Evolutionary conservation across 331 rosid genomes (phyloP).

Genomic region (Rosa hybrid): DNA sequence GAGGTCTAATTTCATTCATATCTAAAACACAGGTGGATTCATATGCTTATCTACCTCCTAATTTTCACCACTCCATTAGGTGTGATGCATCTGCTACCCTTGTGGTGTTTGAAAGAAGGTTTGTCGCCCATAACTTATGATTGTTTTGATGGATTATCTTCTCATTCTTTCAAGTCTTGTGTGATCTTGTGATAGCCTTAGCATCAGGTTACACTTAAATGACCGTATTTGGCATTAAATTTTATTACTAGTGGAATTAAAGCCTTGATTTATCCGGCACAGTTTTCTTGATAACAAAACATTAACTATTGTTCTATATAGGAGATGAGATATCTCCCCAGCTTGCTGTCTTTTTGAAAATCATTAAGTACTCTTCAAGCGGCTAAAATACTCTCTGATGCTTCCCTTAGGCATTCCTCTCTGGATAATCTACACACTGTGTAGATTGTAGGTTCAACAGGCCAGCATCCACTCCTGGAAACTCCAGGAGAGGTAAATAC

Average conservation of each 20-base stretch:
- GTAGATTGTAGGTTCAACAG: constrained; percentile 62
- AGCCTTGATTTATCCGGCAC: constrained; percentile 20
- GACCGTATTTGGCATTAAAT: background rate
- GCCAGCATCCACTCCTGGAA: constrained; percentile 82
- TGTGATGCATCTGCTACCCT: constrained; percentile 62
- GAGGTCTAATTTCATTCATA: constrained; percentile 21
- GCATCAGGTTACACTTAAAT: constrained; percentile 13
- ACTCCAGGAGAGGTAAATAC: constrained; percentile 86
- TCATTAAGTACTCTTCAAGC: constrained; percentile 22
- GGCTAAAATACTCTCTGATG: constrained; percentile 21
- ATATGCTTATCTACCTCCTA: constrained; percentile 82
- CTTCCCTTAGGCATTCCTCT: constrained; percentile 46
- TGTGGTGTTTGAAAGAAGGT: constrained; percentile 91
- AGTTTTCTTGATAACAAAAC: constrained; percentile 12
- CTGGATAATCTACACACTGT: constrained; percentile 49
- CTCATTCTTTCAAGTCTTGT: background rate
- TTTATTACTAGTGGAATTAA: constrained; percentile 18
- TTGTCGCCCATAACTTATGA: constrained; percentile 22
- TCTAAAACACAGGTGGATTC: constrained; percentile 69
- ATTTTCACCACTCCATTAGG: constrained; percentile 59
- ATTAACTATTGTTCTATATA: background rate
- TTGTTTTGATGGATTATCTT: constrained; percentile 11
- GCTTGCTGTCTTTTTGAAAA: constrained; percentile 13
- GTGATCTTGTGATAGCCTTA: constrained; percentile 15
- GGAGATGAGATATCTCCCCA: background rate